Evolutionary conservation across 2,329 filamentous ascomycete genomes (phyloP), one percentile per base, ranked within the genome.

Genomic region (Paracorniculantispora psalliotae): DNA sequence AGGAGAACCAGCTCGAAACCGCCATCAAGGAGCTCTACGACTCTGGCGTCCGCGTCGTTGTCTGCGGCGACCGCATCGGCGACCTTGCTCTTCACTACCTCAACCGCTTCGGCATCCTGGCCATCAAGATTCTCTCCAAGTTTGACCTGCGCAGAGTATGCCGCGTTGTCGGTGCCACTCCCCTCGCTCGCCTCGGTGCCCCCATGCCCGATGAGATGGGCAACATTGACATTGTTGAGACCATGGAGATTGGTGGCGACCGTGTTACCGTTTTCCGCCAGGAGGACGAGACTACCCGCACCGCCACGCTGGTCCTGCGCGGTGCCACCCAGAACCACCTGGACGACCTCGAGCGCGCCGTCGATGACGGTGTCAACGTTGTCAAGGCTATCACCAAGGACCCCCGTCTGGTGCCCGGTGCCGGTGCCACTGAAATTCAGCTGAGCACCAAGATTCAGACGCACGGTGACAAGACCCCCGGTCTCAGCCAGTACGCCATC

Each of bases 161-260:
- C 82, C 89, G 94, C 63, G 94, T 99, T 25, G 93, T 97, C 55
- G 93, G 93, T 63, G 94, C 94, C 59, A 97, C 94, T 15, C 94
- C 94, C n/a, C 83, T 99, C 63, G 96, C 96, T 56, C 89, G 94
- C 68, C 82, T 99, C 50, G 94, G 94, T 64, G 94, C 96, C 17
- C 94, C 94, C 47, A 99, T 99, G 94, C 94, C 96, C n/a, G 94
- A 99, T 67, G 94, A 99, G 81, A 97, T 96, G 92, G 94, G 94
- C 64, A 89, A 78, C 67, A 86, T 99, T 63, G 94, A 99, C 72
- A 76, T 99, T 59, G 94, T 99, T 33, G 94, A 99, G 82, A 97
- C 96, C 1, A 83, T 96, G 47, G 94, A 99, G 77, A 97, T 99
- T 72, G 94, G 94, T 64, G 94, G 94, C 67, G 94, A 99, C 79